Evolutionary conservation across 805 yeast genomes (phyloP), one percentile per base, ranked within the genome.

Genomic region (Tetrapisispora nanseiensis): DNA sequence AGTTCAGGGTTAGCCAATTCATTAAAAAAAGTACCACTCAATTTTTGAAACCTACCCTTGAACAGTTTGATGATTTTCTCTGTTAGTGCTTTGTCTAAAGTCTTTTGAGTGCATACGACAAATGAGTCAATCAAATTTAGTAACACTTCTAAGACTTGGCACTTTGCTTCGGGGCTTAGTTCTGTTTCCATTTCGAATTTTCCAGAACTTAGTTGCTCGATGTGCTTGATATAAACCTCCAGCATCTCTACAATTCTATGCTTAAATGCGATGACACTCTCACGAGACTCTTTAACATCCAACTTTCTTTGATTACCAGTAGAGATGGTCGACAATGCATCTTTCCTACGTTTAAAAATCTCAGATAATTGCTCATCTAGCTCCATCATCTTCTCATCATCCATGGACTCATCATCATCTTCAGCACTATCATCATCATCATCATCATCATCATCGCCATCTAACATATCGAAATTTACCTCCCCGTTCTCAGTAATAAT

Each of bases 301-400:
- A 71, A 61, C 52, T 85, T 85, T 54, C 83, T 72, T 59, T 74
- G 76, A 58, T 70, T 82, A 27, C 87, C 87, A 6, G 73, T 73
- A n/a, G 65, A 56, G 3, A 74, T 64, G 26, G 67, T 66, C 9
- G 76, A 62, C 41, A 86, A 61, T 0, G 84, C 82, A 46, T 75
- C 78, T 50, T 79, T 77, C 52, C 97, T 75, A 53, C 86, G 90
- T 54, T 82, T 76, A 71, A 90, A 90, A 42, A 90, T 90, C 41
- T 72, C 73, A 0, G 96, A 76, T 24, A 90, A 67, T 46, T 86
- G 92, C 19, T 72, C 83, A 57, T 90, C 97, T 52, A 90, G 74
- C 18, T 89, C 94, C 80, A 87, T 78, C 97, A 90, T 90, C 59
- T 87, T 87, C 53, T 89, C 96, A 61, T 89, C 97, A 46, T 89